Evolutionary conservation across 139 green algal species (phyloP), one percentile per base, ranked within the genome.

Genomic region (Coccomyxa sp.): DNA sequence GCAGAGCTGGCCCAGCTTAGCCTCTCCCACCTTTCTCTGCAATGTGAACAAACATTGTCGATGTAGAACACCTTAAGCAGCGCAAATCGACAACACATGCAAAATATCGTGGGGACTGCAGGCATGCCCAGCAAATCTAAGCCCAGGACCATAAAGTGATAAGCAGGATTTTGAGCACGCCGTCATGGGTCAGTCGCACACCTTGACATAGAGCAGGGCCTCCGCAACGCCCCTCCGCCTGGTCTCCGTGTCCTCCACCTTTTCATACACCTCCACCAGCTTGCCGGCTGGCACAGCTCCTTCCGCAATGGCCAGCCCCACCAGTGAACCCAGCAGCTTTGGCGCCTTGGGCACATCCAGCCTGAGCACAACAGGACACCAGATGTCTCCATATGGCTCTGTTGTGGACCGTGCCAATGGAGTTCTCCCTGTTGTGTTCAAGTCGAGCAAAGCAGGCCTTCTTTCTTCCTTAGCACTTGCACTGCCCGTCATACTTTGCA

Each of bases 311-410:
- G 87, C 88, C 12, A 77, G 57, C 27, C 91, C 94, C 63, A 92
- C 31, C 59, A 96, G 83, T n/a, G 85, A 76, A n/a, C 93, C 93
- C 80, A 96, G 86, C 81, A 95, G 82, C 79, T 85, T 30, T 15
- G 93, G 89, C 21, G 94, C 94, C 76, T 90, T 86, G 30, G 93
- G 93, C 51, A 96, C 87, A 82, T 97, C 94, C 81, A 97, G 85
- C 23, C 87, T 91, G 86, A 79, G 67, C 77, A 81, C 51, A 51
- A 81, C 21, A 81, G 13, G 32, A 59, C 76, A 51, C 38, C 38
- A 51, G 38, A 51, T 51, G 38, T 51, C 38, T 51, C 38, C 38
- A 51, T 51, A 79, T 79, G 23, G 25, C 18, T 21, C 58, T 51
- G 3, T 75, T 75, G 9, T 13, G 23, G 66, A 75, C 25, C 66